Evolutionary conservation across 2,329 filamentous ascomycete genomes (phyloP).

Genomic region (Aspergillus neoniger): DNA sequence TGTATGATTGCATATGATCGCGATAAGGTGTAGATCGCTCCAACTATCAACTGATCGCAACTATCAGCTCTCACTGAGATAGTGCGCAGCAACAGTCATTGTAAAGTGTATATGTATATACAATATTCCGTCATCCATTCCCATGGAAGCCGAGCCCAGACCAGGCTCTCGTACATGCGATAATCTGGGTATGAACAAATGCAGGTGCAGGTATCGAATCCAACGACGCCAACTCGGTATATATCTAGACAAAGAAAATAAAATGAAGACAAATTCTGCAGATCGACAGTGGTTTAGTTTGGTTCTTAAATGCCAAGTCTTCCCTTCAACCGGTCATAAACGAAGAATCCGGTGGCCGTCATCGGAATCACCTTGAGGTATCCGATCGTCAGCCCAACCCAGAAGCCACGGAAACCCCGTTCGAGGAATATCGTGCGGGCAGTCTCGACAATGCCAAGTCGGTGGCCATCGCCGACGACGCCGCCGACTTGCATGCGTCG

Average conservation of each 20-base stretch:
- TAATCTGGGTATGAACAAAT: conserved; percentile 23
- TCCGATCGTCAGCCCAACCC: conserved; percentile 88
- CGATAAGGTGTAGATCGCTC: no score
- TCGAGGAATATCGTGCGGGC: conserved; percentile 73
- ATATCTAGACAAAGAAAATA: not conserved
- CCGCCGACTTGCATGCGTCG: conserved; percentile 95
- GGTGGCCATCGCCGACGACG: conserved; percentile 84
- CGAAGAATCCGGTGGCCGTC: conserved; percentile 71
- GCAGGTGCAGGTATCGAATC: conserved; percentile 19
- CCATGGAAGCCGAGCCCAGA: not conserved
- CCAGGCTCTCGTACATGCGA: conserved; percentile 18
- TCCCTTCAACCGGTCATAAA: conserved; percentile 66
- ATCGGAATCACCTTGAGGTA: conserved; percentile 94
- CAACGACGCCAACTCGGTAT: conserved; percentile 4
- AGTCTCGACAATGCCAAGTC: conserved; percentile 77
- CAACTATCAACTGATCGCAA: not conserved
- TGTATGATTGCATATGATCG: no score
- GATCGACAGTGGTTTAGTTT: not conserved
- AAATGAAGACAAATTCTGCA: conserved; percentile 8
- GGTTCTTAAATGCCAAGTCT: conserved; percentile 62
- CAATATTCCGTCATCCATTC: conserved; percentile 7
- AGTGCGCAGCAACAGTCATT: not conserved
- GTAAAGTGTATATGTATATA: conserved; percentile 15
- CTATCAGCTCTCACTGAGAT: not conserved
- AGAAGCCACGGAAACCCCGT: conserved; percentile 78